Percentiles rank a stretch among this genome's conserved stretches.
phyloP scores from a whole-genome alignment of 441 rosid species.

The Melastoma candidum region DNA sequence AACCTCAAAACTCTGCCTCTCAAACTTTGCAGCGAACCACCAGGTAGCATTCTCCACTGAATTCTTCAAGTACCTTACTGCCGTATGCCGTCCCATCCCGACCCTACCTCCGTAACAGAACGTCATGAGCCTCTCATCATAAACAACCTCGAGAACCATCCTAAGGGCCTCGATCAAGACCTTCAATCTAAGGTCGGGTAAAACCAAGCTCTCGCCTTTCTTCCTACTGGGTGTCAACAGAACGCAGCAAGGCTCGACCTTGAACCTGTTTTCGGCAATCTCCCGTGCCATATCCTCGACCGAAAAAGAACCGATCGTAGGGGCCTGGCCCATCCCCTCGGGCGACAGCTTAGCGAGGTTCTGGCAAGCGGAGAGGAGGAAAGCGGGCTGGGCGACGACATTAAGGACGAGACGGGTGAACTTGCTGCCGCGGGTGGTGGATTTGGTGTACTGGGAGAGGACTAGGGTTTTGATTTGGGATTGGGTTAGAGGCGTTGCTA shows the following conservation, averaged over 20 bases:
- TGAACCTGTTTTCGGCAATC: slow-evolving; percentile 40
- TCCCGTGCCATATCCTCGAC: slow-evolving; percentile 51
- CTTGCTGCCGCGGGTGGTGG: slow-evolving; percentile 24
- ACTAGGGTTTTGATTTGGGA: slow-evolving; percentile 54
- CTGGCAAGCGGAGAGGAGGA: slow-evolving; percentile 65
- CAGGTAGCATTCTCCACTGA: slow-evolving; percentile 62
- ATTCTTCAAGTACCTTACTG: slow-evolving; percentile 66
- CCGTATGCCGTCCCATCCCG: slow-evolving; percentile 86
- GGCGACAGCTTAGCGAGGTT: slow-evolving; percentile 28
- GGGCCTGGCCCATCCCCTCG: not conserved
- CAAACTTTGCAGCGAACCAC: slow-evolving; percentile 75
- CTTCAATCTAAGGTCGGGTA: slow-evolving; percentile 70
- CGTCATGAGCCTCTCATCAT: slow-evolving; percentile 72
- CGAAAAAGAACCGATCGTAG: slow-evolving; percentile 25
- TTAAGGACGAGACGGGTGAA: slow-evolving; percentile 45
- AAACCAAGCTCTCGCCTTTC: slow-evolving; percentile 43
- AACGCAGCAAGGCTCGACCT: slow-evolving; percentile 43
- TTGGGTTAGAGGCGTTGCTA: slow-evolving; percentile 25
- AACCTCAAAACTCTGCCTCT: slow-evolving; percentile 23
- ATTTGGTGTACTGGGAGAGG: slow-evolving; percentile 34
- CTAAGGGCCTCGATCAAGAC: slow-evolving; percentile 73
- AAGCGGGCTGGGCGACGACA: slow-evolving; percentile 56
- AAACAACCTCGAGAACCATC: slow-evolving; percentile 58
- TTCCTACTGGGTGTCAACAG: slow-evolving; percentile 18
- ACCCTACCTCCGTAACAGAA: slow-evolving; percentile 79